Evolutionary conservation across 75 land plant species (phyloP).

Genomic region (Selaginella moellendorffii): DNA sequence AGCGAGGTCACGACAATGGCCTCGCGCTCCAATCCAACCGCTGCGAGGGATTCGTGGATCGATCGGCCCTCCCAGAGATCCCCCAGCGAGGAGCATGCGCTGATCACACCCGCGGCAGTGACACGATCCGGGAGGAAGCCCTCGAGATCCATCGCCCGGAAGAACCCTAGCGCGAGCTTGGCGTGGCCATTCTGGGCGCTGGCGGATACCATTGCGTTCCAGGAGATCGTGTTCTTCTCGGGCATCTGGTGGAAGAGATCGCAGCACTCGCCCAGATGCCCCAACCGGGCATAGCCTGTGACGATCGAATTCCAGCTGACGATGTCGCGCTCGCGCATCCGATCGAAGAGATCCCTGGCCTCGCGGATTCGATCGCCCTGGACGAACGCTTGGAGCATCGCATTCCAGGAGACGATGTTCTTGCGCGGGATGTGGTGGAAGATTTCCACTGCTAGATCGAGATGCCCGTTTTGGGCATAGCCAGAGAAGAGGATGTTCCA

Average conservation of each 20-base stretch:
- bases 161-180: background rate
- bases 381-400: background rate
- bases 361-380: background rate
- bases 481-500: conserved; percentile 1
- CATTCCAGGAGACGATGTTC: background rate
- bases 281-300: background rate
- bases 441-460: background rate
- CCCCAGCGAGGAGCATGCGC: background rate
- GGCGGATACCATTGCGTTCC: conserved; percentile 3
- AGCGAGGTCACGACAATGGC: background rate
- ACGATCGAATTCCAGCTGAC: background rate
- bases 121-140: background rate
- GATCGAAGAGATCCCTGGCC: background rate
- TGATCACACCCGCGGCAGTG: background rate
- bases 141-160: background rate
- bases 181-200: background rate
- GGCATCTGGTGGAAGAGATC: background rate
- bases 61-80: background rate
- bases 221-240: background rate
- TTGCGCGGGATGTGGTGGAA: background rate
- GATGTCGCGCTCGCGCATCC: background rate
- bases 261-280: background rate
- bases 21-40: background rate
- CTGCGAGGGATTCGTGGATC: background rate
- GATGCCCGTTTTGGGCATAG: background rate